Conservation (phyloP, 2,329 filamentous ascomycete genomes). For the Epichloe festucae region DNA sequence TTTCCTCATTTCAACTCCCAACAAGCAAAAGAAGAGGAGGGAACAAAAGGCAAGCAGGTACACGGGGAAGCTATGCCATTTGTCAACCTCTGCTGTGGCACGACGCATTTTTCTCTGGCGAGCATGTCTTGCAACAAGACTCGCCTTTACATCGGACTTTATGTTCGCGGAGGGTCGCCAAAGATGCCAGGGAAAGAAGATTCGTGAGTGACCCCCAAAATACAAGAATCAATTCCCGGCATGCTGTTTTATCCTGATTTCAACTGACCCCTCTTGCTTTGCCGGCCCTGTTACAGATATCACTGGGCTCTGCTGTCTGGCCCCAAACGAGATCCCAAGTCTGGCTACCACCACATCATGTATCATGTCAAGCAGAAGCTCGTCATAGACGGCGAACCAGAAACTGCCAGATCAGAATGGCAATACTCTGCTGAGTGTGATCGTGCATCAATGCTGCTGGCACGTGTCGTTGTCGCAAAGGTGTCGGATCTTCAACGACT, state of each 20-base stretch:
- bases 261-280: too few relatives aligned
- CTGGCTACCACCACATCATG: slow-evolving; percentile 3
- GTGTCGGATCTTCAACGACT: slow-evolving; percentile 3
- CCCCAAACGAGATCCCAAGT: slow-evolving; percentile 1
- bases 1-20: background rate
- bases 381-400: slow-evolving; percentile 3
- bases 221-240: too few relatives aligned
- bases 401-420: slow-evolving; percentile 3
- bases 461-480: slow-evolving; percentile 3
- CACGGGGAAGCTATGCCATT: background rate
- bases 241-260: too few relatives aligned
- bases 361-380: slow-evolving; percentile 5
- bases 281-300: background rate
- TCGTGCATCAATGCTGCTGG: slow-evolving; percentile 4
- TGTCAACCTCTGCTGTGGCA: background rate
- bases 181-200: slow-evolving; percentile 6
- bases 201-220: slow-evolving; percentile 1
- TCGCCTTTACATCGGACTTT: slow-evolving; percentile 6
- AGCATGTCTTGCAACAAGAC: slow-evolving; percentile 2
- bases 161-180: slow-evolving; percentile 4
- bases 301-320: slow-evolving; percentile 7
- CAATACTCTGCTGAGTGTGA: slow-evolving; percentile 4
- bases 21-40: background rate
- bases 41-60: background rate
- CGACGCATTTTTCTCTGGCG: background rate